A percentile compares a stretch with the other conserved stretches of the same genome.
These are phyloP conservation scores for Primulina huaijiensis DNA, from an alignment of 257 asterid genomes.

Conservation along the genomic window DNA sequence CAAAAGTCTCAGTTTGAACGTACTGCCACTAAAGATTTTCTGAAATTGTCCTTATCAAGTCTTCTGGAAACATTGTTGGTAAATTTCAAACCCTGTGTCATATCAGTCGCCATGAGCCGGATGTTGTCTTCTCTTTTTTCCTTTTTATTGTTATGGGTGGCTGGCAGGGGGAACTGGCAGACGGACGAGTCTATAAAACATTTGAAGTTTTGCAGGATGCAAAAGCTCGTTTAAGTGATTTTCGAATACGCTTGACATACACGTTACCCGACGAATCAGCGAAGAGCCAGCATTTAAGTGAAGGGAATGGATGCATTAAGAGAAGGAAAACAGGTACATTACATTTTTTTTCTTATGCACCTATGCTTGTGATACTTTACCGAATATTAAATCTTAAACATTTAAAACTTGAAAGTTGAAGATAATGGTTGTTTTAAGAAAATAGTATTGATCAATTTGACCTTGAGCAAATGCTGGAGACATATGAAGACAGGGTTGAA, in stretches of 20 bases:
- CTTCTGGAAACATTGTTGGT: constrained; percentile 66
- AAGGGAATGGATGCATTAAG: constrained; percentile 56
- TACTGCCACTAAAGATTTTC: constrained; percentile 59
- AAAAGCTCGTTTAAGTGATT: constrained; percentile 47
- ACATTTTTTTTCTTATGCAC: constrained; percentile 2
- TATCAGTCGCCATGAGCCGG: constrained; percentile 2
- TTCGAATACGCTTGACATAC: constrained; percentile 64
- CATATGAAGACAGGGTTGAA: neutral
- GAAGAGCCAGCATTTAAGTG: constrained; percentile 30
- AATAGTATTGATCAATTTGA: neutral
- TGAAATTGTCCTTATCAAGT: constrained; percentile 52
- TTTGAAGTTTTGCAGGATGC: constrained; percentile 53
- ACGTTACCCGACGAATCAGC: constrained; percentile 41
- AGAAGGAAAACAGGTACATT: constrained; percentile 69
- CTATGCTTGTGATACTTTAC: neutral
- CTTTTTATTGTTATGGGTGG: too few relatives aligned
- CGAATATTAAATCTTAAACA: neutral
- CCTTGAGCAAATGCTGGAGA: constrained; percentile 8
- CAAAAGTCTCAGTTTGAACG: constrained; percentile 39
- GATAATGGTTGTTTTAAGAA: constrained; percentile 1
- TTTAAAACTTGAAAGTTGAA: constrained; percentile 17
- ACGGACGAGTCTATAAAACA: constrained; percentile 8
- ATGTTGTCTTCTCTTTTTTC: neutral
- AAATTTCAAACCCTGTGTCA: constrained; percentile 27
- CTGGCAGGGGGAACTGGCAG: too few relatives aligned